phyloP scores from a whole-genome alignment of 1,284 basidiomycete genomes.

The Leccinum discolor region DNA sequence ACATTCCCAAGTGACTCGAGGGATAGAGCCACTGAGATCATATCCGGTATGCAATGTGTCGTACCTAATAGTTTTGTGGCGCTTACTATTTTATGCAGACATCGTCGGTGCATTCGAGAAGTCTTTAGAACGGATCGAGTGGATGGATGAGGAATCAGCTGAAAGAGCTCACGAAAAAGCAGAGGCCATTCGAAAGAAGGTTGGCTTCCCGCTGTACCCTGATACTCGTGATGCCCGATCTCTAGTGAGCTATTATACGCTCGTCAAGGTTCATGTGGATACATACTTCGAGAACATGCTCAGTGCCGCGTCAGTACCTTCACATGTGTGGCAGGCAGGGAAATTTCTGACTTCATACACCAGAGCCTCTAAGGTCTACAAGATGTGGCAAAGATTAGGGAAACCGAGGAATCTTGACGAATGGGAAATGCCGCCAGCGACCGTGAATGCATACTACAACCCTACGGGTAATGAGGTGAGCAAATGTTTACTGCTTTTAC shows the following conservation, averaged over 20 bases:
- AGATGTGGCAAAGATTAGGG: conserved; percentile 79
- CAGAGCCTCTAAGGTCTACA: conserved; percentile 59
- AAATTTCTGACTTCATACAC: conserved; percentile 7
- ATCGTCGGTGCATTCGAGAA: conserved; percentile 86
- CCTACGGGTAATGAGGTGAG: conserved; percentile 77
- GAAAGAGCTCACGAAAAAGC: conserved; percentile 88
- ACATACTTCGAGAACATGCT: conserved; percentile 89
- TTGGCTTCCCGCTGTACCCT: conserved; percentile 88
- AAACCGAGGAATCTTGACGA: conserved; percentile 67
- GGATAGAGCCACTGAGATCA: conserved; percentile 82
- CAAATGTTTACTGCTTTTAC: background rate
- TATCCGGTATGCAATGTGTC: conserved; percentile 56
- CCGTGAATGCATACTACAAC: conserved; percentile 82
- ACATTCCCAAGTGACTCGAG: conserved; percentile 86
- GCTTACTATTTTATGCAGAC: conserved; percentile 40
- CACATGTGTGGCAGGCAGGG: background rate
- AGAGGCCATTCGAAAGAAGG: conserved; percentile 79
- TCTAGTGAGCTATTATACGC: conserved; percentile 75
- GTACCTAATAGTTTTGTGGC: background rate
- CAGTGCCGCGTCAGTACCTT: conserved; percentile 53
- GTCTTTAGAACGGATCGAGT: conserved; percentile 77
- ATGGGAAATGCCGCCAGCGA: conserved; percentile 92
- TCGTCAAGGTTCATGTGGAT: conserved; percentile 63
- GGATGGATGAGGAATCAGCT: conserved; percentile 92
- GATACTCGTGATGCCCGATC: conserved; percentile 77